phyloP scores from a whole-genome alignment of 225 moss, liverwort and hornwort species.

The Pseudisothecium myosuroides region DNA sequence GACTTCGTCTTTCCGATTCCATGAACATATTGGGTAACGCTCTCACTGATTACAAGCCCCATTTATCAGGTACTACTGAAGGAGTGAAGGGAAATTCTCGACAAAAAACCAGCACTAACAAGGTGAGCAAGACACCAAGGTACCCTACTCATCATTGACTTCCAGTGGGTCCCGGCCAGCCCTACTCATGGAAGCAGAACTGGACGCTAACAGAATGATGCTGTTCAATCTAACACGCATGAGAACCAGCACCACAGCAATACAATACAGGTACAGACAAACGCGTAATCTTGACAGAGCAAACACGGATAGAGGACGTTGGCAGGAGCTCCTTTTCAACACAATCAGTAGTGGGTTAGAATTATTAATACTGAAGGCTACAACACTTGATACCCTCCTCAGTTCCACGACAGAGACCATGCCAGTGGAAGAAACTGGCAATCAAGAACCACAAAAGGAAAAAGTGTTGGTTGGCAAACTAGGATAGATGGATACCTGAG shows the following conservation, averaged over 20 bases:
- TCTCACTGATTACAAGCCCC: conserved; percentile 19
- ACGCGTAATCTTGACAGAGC: not conserved
- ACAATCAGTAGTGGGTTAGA: not conserved
- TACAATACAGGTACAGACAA: not conserved
- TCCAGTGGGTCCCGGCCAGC: not conserved
- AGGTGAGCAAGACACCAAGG: not conserved
- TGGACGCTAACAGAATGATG: not conserved
- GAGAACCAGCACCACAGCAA: not conserved
- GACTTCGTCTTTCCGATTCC: not conserved
- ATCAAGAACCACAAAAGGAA: not conserved
- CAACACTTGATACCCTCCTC: not conserved
- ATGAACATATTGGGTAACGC: not conserved
- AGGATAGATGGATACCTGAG: not conserved
- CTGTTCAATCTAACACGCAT: not conserved
- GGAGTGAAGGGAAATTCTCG: not conserved
- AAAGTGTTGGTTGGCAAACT: not conserved
- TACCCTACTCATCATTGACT: conserved; percentile 5
- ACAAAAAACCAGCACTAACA: not conserved
- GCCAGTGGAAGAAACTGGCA: not conserved
- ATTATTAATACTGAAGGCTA: not conserved
- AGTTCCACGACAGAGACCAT: not conserved
- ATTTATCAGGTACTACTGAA: not conserved
- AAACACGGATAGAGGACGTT: not conserved
- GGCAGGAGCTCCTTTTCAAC: not conserved
- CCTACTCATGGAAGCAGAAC: not conserved